Evolutionary conservation across 1,139 yeast species (phyloP).

Genomic region (Debaryomyces robertsiae): DNA sequence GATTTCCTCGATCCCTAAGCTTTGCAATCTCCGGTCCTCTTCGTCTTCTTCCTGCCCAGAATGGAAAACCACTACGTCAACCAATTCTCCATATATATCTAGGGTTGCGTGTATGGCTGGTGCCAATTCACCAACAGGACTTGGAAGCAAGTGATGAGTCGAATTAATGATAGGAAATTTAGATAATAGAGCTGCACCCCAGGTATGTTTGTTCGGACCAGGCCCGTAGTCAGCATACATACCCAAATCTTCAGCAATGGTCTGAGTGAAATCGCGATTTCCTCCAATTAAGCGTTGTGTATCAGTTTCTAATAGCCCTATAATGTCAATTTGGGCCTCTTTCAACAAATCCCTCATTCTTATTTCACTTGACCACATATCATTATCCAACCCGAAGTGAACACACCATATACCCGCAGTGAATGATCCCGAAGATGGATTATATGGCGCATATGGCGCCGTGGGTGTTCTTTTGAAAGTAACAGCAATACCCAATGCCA

Average conservation of each 20-base stretch:
- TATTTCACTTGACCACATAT: constrained; percentile 96
- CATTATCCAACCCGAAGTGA: constrained; percentile 95
- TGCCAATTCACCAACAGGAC: constrained; percentile 97
- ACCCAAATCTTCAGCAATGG: constrained; percentile 87
- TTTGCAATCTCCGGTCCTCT: constrained; percentile 88
- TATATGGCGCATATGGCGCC: constrained; percentile 67
- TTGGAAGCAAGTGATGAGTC: constrained; percentile 85
- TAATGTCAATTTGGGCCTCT: constrained; percentile 86
- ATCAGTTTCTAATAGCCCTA: constrained; percentile 89
- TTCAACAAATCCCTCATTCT: constrained; percentile 81
- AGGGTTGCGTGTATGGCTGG: constrained; percentile 97
- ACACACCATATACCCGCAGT: constrained; percentile 98
- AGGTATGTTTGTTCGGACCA: constrained; percentile 95
- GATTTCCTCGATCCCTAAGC: constrained; percentile 70
- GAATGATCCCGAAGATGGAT: constrained; percentile 71
- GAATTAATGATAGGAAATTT: constrained; percentile 92
- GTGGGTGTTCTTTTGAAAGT: constrained; percentile 64
- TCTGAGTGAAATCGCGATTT: constrained; percentile 89
- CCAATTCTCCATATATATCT: constrained; percentile 81
- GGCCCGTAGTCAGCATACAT: constrained; percentile 98
- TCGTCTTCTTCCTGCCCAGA: constrained; percentile 97
- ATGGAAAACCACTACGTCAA: constrained; percentile 95
- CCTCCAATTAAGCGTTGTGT: constrained; percentile 95
- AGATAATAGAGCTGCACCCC: constrained; percentile 94
- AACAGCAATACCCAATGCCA: constrained; percentile 37